phyloP scores from a whole-genome alignment of 495 filamentous ascomycete species.

The Penicillium pulvis region DNA sequence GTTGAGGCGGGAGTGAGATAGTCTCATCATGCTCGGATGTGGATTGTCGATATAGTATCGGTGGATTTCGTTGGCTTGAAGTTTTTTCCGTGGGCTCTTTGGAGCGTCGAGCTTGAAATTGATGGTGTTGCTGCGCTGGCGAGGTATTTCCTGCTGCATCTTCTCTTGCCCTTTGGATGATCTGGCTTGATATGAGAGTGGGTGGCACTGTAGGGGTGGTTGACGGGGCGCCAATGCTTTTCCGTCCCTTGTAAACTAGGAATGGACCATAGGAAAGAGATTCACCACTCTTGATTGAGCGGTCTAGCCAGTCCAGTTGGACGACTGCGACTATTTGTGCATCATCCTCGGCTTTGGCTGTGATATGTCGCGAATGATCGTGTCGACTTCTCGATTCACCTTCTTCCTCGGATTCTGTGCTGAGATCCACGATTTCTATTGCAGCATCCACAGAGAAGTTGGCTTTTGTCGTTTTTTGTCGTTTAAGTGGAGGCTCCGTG shows the following conservation, averaged over 20 bases:
- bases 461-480: conserved; percentile 15
- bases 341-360: neutral
- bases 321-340: conserved; percentile 62
- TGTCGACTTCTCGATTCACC: conserved; percentile 20
- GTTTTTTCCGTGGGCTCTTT: conserved; percentile 20
- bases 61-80: conserved; percentile 28
- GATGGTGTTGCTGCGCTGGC: conserved; percentile 5
- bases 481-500: conserved; percentile 28
- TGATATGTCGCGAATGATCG: neutral
- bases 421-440: conserved; percentile 30
- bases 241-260: conserved; percentile 62
- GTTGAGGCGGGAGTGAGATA: conserved; percentile 55
- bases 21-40: conserved; percentile 72
- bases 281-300: conserved; percentile 54
- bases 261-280: conserved; percentile 63
- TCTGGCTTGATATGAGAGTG: conserved; percentile 24
- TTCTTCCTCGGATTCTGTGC: conserved; percentile 37
- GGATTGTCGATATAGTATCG: conserved; percentile 60
- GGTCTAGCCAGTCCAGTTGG: conserved; percentile 73
- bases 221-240: conserved; percentile 8
- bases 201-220: neutral
- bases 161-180: conserved; percentile 56
- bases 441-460: neutral
- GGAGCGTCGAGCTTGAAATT: conserved; percentile 18
- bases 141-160: conserved; percentile 38